Evolutionary conservation across 768 basidiomycete genomes (phyloP).

Genomic region (Fomitopsis serialis): DNA sequence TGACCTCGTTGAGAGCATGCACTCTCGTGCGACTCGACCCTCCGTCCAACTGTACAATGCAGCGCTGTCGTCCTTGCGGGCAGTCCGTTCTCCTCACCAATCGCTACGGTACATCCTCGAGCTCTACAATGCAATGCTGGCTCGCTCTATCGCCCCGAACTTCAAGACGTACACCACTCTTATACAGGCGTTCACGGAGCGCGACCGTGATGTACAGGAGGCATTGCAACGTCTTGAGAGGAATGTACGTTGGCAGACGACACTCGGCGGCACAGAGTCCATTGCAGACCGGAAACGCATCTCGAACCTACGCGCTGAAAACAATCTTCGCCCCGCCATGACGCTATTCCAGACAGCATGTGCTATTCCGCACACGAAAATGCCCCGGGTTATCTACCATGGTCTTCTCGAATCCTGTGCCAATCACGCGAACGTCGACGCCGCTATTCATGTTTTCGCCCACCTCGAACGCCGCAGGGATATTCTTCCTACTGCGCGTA

Average conservation of each 20-base stretch:
- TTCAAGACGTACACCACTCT: constrained; percentile 56
- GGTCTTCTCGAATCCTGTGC: constrained; percentile 60
- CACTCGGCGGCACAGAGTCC: constrained; percentile 1
- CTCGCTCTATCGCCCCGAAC: constrained; percentile 57
- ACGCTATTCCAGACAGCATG: constrained; percentile 63
- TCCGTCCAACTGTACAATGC: neutral
- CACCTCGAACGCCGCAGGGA: constrained; percentile 47
- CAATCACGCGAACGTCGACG: constrained; percentile 47
- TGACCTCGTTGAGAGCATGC: neutral
- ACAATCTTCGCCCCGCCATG: constrained; percentile 67
- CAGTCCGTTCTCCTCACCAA: constrained; percentile 41
- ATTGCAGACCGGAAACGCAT: constrained; percentile 33
- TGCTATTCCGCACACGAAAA: constrained; percentile 26
- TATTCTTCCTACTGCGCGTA: constrained; percentile 25
- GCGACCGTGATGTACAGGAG: constrained; percentile 61
- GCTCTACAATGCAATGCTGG: constrained; percentile 69
- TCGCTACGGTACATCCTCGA: constrained; percentile 53
- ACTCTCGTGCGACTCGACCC: neutral
- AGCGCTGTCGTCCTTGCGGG: constrained; percentile 24
- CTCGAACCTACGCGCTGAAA: constrained; percentile 48
- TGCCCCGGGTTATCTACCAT: constrained; percentile 39
- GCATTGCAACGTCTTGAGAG: constrained; percentile 38
- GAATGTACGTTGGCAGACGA: constrained; percentile 13
- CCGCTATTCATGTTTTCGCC: constrained; percentile 60
- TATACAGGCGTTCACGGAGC: constrained; percentile 57